Percentiles rank a stretch among this genome's conserved stretches.
These are phyloP conservation scores for Tephrocybe sp. DNA, from an alignment of 768 basidiomycete genomes.

Conservation along the genomic window DNA sequence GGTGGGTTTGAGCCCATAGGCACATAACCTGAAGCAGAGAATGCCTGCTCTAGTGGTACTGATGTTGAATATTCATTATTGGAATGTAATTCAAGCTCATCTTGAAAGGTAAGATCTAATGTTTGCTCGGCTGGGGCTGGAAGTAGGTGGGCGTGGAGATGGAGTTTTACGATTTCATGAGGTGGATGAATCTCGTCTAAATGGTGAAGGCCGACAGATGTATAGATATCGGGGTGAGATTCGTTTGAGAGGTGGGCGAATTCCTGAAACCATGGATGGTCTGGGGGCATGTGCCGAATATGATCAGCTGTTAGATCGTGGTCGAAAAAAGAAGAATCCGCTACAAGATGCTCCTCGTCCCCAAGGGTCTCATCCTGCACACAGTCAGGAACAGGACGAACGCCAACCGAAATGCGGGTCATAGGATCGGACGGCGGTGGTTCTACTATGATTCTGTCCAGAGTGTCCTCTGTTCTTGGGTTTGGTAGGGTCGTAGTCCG, in stretches of 20 bases:
- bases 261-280: constrained; percentile 11
- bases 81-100: no score
- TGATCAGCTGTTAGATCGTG: background rate
- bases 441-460: background rate
- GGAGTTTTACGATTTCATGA: background rate
- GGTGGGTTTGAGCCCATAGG: no score
- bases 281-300: background rate
- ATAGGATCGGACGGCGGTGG: background rate
- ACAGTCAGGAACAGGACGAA: constrained; percentile 1
- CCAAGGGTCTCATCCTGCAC: constrained; percentile 7
- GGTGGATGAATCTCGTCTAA: constrained; percentile 2
- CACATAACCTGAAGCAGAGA: no score
- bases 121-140: no score
- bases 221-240: constrained; percentile 6
- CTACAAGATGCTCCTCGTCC: background rate
- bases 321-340: constrained; percentile 4
- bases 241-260: background rate
- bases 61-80: no score
- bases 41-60: no score
- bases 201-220: constrained; percentile 1
- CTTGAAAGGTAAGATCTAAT: no score
- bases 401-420: constrained; percentile 2
- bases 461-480: background rate
- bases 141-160: no score
- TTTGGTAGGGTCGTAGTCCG: background rate